These are phyloP conservation scores for Corynespora cassiicola DNA, from an alignment of 2,329 filamentous ascomycete species.

Conservation along the genomic window DNA sequence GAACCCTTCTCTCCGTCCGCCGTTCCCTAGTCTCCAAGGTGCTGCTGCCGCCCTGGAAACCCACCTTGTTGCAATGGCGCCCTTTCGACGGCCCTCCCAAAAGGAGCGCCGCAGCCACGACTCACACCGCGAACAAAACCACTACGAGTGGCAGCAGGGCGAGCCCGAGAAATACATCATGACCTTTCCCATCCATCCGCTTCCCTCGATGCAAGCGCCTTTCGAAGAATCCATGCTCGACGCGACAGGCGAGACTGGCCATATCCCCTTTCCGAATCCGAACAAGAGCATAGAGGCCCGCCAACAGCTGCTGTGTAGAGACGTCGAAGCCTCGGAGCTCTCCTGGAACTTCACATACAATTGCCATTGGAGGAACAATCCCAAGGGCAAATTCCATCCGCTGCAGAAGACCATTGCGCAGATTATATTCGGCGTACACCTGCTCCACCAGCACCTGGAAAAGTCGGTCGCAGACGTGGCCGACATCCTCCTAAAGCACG, in stretches of 20 bases:
- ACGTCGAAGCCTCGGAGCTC: constrained; percentile 69
- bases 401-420: constrained; percentile 90
- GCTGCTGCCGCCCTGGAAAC: neutral
- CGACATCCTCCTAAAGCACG: constrained; percentile 86
- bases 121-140: constrained; percentile 14
- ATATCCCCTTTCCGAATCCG: constrained; percentile 47
- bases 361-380: constrained; percentile 76
- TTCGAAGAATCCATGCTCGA: constrained; percentile 84
- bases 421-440: constrained; percentile 90
- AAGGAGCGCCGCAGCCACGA: constrained; percentile 16
- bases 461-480: constrained; percentile 90
- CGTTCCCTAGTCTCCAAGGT: too few species aligned
- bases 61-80: constrained; percentile 23
- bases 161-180: constrained; percentile 42
- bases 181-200: constrained; percentile 68
- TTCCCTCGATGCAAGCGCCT: constrained; percentile 77
- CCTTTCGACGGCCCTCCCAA: constrained; percentile 21
- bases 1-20: constrained; percentile 11
- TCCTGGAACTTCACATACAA: constrained; percentile 75
- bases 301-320: constrained; percentile 58
- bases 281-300: constrained; percentile 45
- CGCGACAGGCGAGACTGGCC: constrained; percentile 56
- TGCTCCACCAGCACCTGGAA: constrained; percentile 82
- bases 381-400: constrained; percentile 81
- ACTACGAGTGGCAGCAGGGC: constrained; percentile 40